Conservation (phyloP, 768 basidiomycete species). For the Mycena indigotica region DNA sequence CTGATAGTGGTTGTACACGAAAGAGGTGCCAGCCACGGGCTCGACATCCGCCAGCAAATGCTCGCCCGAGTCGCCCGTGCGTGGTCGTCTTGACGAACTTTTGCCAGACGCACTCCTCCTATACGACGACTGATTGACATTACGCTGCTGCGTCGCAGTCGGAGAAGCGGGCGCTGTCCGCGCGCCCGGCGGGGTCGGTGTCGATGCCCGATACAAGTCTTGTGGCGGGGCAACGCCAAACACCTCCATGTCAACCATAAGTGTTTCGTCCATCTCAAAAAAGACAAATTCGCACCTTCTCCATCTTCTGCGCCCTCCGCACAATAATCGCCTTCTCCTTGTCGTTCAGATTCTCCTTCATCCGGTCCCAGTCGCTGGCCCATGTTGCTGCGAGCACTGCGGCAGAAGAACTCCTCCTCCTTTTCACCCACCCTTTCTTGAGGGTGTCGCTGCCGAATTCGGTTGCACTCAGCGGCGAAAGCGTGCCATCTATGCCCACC, state of each 20-base stretch:
- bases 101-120: no score
- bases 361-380: constrained; percentile 59
- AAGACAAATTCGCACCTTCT: constrained; percentile 63
- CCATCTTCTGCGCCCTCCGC: constrained; percentile 82
- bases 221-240: constrained; percentile 84
- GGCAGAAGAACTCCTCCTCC: constrained; percentile 57
- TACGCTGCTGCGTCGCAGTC: constrained; percentile 29
- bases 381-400: constrained; percentile 49
- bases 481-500: constrained; percentile 37
- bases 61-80: constrained; percentile 65
- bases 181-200: constrained; percentile 36
- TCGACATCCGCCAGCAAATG: constrained; percentile 45
- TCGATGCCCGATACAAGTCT: constrained; percentile 70
- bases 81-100: constrained; percentile 51
- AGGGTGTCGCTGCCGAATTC: constrained; percentile 32
- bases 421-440: constrained; percentile 47
- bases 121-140: constrained; percentile 56
- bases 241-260: constrained; percentile 46
- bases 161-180: constrained; percentile 2
- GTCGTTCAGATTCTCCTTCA: constrained; percentile 70
- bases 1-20: constrained; percentile 74
- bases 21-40: constrained; percentile 15
- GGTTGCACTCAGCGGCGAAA: constrained; percentile 24
- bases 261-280: neutral
- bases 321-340: constrained; percentile 81